Percentiles rank a stretch among this genome's conserved stretches.
Evolutionary conservation across 2,329 filamentous ascomycete genomes (phyloP).

Genomic region (Nemania diffusa): DNA sequence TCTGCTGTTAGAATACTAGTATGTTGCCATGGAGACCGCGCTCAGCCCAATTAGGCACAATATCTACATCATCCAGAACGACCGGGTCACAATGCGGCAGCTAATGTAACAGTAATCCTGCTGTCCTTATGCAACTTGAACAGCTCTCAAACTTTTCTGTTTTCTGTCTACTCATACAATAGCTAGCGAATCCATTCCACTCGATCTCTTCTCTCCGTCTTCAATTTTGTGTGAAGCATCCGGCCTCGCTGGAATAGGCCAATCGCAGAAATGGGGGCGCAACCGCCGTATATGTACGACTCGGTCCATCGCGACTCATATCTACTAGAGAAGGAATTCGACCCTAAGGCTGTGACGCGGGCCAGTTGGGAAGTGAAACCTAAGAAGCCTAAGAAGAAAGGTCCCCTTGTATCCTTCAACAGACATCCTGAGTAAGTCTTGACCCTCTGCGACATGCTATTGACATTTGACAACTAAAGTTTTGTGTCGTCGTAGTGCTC

Average conservation of each 20-base stretch:
- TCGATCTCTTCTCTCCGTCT: background rate
- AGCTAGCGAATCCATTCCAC: conserved; percentile 23
- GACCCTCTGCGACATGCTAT: background rate
- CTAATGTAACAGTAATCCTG: conserved; percentile 17
- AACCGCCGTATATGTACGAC: conserved; percentile 49
- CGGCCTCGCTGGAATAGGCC: conserved; percentile 37
- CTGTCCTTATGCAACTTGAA: conserved; percentile 7
- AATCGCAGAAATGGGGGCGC: conserved; percentile 43
- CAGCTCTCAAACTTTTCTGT: background rate
- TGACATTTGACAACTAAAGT: conserved; percentile 17
- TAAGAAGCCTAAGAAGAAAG: conserved; percentile 72
- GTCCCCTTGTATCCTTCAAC: conserved; percentile 84
- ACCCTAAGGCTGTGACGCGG: conserved; percentile 86
- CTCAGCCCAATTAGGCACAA: conserved; percentile 26
- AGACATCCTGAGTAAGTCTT: conserved; percentile 81
- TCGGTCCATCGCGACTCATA: conserved; percentile 41
- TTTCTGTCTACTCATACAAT: background rate
- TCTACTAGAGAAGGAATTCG: conserved; percentile 54
- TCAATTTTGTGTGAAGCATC: conserved; percentile 33
- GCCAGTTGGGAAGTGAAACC: conserved; percentile 76
- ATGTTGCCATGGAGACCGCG: conserved; percentile 45
- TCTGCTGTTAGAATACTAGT: background rate
- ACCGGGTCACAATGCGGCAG: background rate
- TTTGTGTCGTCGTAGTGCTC: conserved; percentile 57
- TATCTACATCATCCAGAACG: conserved; percentile 25